A percentile compares a stretch with the other conserved stretches of the same genome.
phyloP scores from a whole-genome alignment of 2,329 filamentous ascomycete genomes.

The Fusarium graminum region DNA sequence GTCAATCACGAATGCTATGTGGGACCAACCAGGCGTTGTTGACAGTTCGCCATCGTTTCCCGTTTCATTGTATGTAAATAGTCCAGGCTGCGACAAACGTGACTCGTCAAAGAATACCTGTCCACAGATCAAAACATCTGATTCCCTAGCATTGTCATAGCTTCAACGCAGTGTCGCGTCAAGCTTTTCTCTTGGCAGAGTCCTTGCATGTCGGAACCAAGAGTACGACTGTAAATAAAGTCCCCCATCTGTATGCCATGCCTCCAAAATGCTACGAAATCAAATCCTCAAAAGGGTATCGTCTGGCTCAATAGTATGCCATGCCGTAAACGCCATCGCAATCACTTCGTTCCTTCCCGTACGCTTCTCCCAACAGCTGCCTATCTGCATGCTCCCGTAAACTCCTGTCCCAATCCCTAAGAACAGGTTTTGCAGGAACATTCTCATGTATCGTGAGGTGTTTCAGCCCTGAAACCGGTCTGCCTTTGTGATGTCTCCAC shows the following conservation, averaged over 20 bases:
- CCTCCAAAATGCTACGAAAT: conserved; percentile 4
- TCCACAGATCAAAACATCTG: conserved; percentile 2
- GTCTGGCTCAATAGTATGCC: conserved; percentile 32
- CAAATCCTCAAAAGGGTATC: conserved; percentile 41
- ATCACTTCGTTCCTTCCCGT: conserved; percentile 4
- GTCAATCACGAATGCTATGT: background rate
- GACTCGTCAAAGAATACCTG: background rate
- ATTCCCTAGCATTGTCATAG: background rate
- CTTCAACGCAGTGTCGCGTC: conserved; percentile 1
- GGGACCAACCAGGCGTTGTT: background rate
- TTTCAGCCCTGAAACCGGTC: conserved; percentile 6
- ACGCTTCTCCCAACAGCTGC: conserved; percentile 1
- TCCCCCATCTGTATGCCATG: background rate
- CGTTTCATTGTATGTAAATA: background rate
- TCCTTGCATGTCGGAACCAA: background rate
- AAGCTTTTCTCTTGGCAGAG: background rate
- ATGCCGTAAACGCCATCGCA: conserved; percentile 37
- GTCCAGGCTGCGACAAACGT: background rate
- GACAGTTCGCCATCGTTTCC: background rate
- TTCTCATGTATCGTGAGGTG: background rate
- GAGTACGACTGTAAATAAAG: background rate
- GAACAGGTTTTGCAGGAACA: background rate
- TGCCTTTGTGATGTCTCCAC: conserved; percentile 20
- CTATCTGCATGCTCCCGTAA: conserved; percentile 12
- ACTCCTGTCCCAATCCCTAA: conserved; percentile 13